These are phyloP conservation scores for Sisymbrium altissimum DNA, from an alignment of 345 rosid species.

Conservation along the genomic window DNA sequence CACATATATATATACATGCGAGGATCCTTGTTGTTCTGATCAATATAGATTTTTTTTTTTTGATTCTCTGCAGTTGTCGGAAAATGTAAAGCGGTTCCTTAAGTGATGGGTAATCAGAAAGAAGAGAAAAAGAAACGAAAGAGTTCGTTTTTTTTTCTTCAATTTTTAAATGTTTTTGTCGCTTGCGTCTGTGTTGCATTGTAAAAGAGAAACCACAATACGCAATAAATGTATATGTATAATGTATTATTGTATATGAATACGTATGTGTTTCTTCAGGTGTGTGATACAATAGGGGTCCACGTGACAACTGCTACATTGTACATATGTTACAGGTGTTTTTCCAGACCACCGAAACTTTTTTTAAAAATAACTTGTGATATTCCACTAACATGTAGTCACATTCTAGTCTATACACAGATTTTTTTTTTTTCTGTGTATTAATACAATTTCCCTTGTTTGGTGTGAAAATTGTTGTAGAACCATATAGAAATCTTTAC, in stretches of 20 bases:
- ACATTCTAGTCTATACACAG: neutral
- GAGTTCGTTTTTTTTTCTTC: neutral
- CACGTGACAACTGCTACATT: constrained; percentile 19
- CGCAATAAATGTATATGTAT: neutral
- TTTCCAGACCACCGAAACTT: neutral
- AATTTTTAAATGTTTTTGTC: neutral
- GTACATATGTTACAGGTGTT: constrained; percentile 8
- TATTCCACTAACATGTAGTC: neutral
- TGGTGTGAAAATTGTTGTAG: neutral
- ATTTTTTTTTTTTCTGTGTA: neutral
- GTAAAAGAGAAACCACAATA: neutral
- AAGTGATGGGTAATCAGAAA: neutral
- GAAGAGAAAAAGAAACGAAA: neutral
- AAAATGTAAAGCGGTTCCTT: constrained; percentile 27
- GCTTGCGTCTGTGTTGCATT: neutral
- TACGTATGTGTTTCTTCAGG: constrained; percentile 13
- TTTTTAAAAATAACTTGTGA: neutral
- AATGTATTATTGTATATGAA: neutral
- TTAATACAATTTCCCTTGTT: neutral
- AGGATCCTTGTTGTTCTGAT: neutral
- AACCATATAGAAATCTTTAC: neutral
- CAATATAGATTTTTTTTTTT: neutral
- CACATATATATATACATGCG: neutral
- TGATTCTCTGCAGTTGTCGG: neutral
- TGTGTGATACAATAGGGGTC: neutral